A percentile compares a stretch with the other conserved stretches of the same genome.
Conservation (phyloP, 1,284 basidiomycete species). For the Phellopilus nigrolimitatus region DNA sequence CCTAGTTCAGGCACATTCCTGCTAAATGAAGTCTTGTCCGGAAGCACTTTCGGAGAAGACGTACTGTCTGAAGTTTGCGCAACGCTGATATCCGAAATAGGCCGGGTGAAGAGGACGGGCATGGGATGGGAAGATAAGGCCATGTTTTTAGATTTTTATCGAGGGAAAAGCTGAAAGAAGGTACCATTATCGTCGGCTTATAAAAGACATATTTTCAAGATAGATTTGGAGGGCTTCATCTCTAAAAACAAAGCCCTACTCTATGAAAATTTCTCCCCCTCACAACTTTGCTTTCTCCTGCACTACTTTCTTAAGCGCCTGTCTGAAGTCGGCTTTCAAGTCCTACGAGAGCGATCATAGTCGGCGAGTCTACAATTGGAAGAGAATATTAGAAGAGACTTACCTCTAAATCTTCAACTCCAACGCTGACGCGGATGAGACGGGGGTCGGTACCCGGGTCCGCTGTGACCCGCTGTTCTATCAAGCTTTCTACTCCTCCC, state of each 20-base stretch:
- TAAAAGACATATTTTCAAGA: too few relatives aligned
- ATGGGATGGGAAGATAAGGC: constrained; percentile 89
- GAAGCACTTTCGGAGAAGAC: constrained; percentile 43
- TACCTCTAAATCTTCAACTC: constrained; percentile 75
- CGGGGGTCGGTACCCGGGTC: constrained; percentile 67
- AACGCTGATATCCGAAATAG: constrained; percentile 63
- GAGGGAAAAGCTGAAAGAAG: constrained; percentile 33
- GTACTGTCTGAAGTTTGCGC: constrained; percentile 65
- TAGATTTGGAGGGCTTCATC: too few relatives aligned
- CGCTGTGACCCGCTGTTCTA: constrained; percentile 68
- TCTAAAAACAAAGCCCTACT: too few relatives aligned
- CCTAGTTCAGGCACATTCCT: constrained; percentile 75
- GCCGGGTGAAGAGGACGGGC: constrained; percentile 72
- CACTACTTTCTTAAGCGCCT: constrained; percentile 42
- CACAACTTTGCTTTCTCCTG: constrained; percentile 38
- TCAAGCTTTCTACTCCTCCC: constrained; percentile 87
- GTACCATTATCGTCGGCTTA: not conserved
- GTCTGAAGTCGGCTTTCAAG: constrained; percentile 56
- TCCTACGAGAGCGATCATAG: constrained; percentile 40
- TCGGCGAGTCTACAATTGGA: constrained; percentile 2
- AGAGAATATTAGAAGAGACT: not conserved
- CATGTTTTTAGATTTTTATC: constrained; percentile 69
- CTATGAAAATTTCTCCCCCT: not conserved
- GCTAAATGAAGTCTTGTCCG: constrained; percentile 61
- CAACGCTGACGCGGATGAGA: constrained; percentile 71